phyloP scores from a whole-genome alignment of 805 yeast genomes.

The Metschnikowia aberdeeniae region DNA sequence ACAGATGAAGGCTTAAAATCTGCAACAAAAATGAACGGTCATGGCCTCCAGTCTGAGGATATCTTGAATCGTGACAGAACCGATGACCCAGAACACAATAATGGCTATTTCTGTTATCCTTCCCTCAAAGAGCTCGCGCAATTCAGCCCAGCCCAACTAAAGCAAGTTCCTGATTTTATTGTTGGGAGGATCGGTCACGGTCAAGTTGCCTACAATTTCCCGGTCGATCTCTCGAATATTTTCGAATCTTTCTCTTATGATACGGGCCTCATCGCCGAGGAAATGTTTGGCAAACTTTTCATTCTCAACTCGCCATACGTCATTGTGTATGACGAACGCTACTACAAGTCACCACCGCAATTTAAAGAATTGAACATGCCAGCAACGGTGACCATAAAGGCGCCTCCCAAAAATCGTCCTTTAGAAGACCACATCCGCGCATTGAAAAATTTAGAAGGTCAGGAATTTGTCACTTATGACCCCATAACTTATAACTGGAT shows the following conservation, averaged over 20 bases:
- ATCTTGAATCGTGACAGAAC: slow-evolving; percentile 14
- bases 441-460: slow-evolving; percentile 56
- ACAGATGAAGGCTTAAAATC: slow-evolving; percentile 20
- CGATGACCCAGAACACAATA: slow-evolving; percentile 9
- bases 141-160: slow-evolving; percentile 44
- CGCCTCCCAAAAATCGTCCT: slow-evolving; percentile 47
- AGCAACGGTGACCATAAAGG: slow-evolving; percentile 65
- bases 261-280: slow-evolving; percentile 36
- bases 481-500: slow-evolving; percentile 73
- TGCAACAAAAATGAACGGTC: slow-evolving; percentile 16
- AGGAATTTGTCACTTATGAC: slow-evolving; percentile 76
- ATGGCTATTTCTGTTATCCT: slow-evolving; percentile 74
- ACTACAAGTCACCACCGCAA: slow-evolving; percentile 46
- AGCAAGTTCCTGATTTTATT: slow-evolving; percentile 57
- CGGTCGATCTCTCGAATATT: slow-evolving; percentile 64
- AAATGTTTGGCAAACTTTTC: slow-evolving; percentile 33
- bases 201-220: slow-evolving; percentile 58
- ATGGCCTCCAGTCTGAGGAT: neutral
- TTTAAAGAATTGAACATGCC: slow-evolving; percentile 76
- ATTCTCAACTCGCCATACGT: slow-evolving; percentile 48
- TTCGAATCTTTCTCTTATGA: slow-evolving; percentile 35
- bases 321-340: slow-evolving; percentile 58
- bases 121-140: slow-evolving; percentile 45
- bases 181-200: slow-evolving; percentile 69
- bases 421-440: slow-evolving; percentile 43